phyloP scores from a whole-genome alignment of 768 basidiomycete species.

The Tylopilus sp. region DNA sequence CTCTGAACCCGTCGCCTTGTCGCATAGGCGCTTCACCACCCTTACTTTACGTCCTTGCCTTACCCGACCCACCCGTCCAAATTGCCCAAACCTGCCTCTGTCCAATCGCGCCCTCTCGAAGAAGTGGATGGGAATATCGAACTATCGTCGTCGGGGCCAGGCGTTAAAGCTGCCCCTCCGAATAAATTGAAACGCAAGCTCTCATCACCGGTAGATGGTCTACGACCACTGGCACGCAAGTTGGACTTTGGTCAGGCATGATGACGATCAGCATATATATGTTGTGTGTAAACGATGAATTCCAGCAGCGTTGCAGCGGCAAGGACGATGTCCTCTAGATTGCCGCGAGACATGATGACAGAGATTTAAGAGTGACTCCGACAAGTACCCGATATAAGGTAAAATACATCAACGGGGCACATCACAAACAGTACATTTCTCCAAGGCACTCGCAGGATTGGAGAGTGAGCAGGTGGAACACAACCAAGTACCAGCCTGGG shows the following conservation, averaged over 20 bases:
- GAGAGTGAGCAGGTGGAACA: slow-evolving; percentile 39
- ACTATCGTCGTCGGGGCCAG: slow-evolving; percentile 45
- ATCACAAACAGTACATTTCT: slow-evolving; percentile 54
- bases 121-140: slow-evolving; percentile 77
- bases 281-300: slow-evolving; percentile 1
- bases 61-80: slow-evolving; percentile 86
- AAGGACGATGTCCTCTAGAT: background rate
- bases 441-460: slow-evolving; percentile 43
- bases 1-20: background rate
- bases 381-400: slow-evolving; percentile 5
- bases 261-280: slow-evolving; percentile 8
- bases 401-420: slow-evolving; percentile 31
- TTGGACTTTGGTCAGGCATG: slow-evolving; percentile 62
- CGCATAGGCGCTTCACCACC: slow-evolving; percentile 73
- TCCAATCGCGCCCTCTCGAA: slow-evolving; percentile 58
- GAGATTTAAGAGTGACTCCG: too few relatives aligned
- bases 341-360: too few relatives aligned
- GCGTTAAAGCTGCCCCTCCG: slow-evolving; percentile 47
- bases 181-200: slow-evolving; percentile 71
- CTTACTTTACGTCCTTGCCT: slow-evolving; percentile 85
- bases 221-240: slow-evolving; percentile 62
- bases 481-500: slow-evolving; percentile 33
- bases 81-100: slow-evolving; percentile 68
- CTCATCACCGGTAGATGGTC: slow-evolving; percentile 48
- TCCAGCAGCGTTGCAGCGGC: background rate